Conservation (phyloP, 257 asterid species). For the Fraxinus excelsior region DNA sequence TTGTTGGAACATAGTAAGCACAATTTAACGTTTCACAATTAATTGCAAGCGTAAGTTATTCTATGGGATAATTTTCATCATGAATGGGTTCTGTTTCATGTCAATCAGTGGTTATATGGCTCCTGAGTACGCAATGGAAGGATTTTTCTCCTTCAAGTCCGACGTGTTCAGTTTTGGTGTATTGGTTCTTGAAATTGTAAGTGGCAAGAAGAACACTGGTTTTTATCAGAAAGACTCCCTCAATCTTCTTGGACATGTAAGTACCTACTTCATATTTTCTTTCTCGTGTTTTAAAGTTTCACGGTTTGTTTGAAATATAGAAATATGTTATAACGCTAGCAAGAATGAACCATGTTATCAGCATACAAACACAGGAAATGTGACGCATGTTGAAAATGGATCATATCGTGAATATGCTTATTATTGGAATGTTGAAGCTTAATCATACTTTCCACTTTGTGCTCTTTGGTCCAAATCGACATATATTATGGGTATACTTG, state of each 20-base stretch:
- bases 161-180: conserved; percentile 56
- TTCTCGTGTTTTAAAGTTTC: neutral
- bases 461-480: neutral
- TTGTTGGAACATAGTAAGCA: conserved; percentile 55
- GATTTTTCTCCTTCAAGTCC: conserved; percentile 43
- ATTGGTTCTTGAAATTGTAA: conserved; percentile 47
- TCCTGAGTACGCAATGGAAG: conserved; percentile 53
- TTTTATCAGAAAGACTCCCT: conserved; percentile 35
- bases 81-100: neutral
- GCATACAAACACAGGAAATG: neutral
- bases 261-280: conserved; percentile 4
- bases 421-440: neutral
- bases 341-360: neutral
- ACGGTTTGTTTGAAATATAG: neutral
- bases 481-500: no score
- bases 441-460: neutral
- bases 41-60: neutral
- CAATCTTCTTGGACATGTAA: conserved; percentile 46
- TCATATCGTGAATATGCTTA: neutral
- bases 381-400: neutral
- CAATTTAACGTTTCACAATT: neutral
- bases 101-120: conserved; percentile 47
- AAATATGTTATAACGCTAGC: neutral
- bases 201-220: conserved; percentile 55
- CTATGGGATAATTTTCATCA: neutral